Evolutionary conservation across 768 basidiomycete species (phyloP), one percentile per base, ranked within the genome.

Genomic region (Leccinum obscurum): DNA sequence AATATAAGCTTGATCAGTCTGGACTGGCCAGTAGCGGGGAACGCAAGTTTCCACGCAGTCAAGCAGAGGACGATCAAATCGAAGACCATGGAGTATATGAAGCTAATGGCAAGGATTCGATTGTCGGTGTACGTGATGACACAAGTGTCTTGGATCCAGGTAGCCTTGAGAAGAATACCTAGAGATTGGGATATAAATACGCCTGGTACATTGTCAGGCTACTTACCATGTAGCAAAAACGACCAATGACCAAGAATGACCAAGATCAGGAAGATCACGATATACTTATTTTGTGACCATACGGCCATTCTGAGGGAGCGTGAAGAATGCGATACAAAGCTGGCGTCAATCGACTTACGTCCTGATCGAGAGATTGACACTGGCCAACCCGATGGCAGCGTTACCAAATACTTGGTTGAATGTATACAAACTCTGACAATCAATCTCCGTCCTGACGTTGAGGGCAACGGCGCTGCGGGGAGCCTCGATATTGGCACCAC

Each of bases 61-160:
- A 90, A 76, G 51, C 74, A 75, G 32, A 90, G 72, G 54, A 90
- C 86, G 15, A 76, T 68, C 61, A 90, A 78, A 73, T 90, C 89
- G 67, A 89, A 89, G 22, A 75, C 73, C 89, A 90, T 90, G 52
- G 85, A 82, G 67, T 90, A 90, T 64, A 90, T 87, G 73, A 88
- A 90, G 6, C 83, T 83, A 26, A 79, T 78, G 3, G 87, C 85
- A 52, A 91, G 82, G 48, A 88, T 74, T 52, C 69, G 78, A 71
- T 78, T 87, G 66, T 86, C 75, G 6, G 87, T 88, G 30, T 79
- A 74, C 11, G 79, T 81, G 63, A 90, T 89, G 30, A 76, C 76
- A 64, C 88, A 90, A 32, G 84, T 79, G 5, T 66, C 70, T 5
- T 74, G 73, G 11, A 80, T 63, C 84, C 85, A 90, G 2, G 60